These are phyloP conservation scores for Glonium stellatum DNA, from an alignment of 495 filamentous ascomycete genomes.

Conservation along the genomic window DNA sequence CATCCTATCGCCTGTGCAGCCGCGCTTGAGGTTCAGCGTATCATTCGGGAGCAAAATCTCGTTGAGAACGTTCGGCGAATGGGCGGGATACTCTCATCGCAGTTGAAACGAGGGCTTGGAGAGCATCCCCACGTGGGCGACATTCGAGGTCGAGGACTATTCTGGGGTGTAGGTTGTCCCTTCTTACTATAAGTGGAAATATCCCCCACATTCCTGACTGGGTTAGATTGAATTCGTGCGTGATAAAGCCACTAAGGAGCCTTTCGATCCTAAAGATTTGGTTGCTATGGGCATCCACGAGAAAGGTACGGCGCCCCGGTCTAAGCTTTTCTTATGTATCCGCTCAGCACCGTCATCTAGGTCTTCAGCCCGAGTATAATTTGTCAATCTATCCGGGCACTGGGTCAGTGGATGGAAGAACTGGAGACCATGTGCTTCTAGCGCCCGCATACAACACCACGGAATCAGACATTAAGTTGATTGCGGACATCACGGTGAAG, in stretches of 20 bases:
- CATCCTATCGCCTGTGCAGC: constrained; percentile 55
- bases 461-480: constrained; percentile 29
- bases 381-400: constrained; percentile 64
- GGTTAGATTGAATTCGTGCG: constrained; percentile 48
- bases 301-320: constrained; percentile 23
- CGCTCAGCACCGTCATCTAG: constrained; percentile 16
- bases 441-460: constrained; percentile 65
- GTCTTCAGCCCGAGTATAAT: constrained; percentile 40
- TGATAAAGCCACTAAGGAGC: constrained; percentile 49
- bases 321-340: constrained; percentile 34
- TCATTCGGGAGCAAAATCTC: constrained; percentile 50
- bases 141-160: constrained; percentile 57
- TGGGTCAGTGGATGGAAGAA: constrained; percentile 59
- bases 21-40: constrained; percentile 53
- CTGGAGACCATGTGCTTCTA: constrained; percentile 70
- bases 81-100: constrained; percentile 44
- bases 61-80: constrained; percentile 46
- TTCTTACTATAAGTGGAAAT: not conserved
- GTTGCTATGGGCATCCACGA: constrained; percentile 34
- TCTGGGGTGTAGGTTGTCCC: constrained; percentile 46
- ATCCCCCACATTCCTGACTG: not conserved
- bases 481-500: constrained; percentile 29
- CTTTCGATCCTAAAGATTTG: constrained; percentile 37
- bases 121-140: constrained; percentile 54
- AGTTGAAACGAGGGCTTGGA: constrained; percentile 41